Evolutionary conservation across 306 rosid species (phyloP).

Genomic region (Corylus heterophylla): DNA sequence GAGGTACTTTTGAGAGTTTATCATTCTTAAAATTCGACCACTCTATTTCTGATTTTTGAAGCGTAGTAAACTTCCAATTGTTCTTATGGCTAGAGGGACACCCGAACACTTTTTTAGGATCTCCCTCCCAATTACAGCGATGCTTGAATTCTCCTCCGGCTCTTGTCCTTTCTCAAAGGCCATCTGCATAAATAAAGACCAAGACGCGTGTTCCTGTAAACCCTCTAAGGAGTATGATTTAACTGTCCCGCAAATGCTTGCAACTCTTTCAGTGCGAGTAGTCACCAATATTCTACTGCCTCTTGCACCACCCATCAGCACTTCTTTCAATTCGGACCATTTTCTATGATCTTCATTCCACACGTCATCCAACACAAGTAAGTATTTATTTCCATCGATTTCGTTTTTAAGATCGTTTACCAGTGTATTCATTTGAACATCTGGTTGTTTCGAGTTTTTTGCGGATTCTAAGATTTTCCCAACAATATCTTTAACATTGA

Average conservation of each 20-base stretch:
- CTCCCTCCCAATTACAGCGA: background rate
- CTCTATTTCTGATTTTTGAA: background rate
- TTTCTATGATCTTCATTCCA: background rate
- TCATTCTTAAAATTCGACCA: background rate
- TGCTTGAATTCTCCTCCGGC: background rate
- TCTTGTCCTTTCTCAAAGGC: constrained; percentile 18
- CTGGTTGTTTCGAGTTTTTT: no score
- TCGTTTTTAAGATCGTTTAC: background rate
- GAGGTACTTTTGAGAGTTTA: constrained; percentile 3
- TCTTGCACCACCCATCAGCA: background rate
- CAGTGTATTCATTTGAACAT: background rate
- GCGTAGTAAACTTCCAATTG: constrained; percentile 16
- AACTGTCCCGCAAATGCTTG: background rate
- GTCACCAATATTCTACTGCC: constrained; percentile 21
- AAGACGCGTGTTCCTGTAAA: background rate
- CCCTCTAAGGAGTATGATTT: background rate
- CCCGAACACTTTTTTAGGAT: constrained; percentile 1
- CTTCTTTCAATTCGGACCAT: background rate
- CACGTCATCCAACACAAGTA: constrained; percentile 15
- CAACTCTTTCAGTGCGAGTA: constrained; percentile 4
- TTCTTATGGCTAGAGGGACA: constrained; percentile 20
- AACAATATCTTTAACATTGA: background rate
- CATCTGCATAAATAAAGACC: constrained; percentile 1
- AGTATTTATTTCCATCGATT: background rate
- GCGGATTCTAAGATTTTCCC: background rate